Evolutionary conservation across 495 filamentous ascomycete species (phyloP).

Genomic region (Cercophora sp.): DNA sequence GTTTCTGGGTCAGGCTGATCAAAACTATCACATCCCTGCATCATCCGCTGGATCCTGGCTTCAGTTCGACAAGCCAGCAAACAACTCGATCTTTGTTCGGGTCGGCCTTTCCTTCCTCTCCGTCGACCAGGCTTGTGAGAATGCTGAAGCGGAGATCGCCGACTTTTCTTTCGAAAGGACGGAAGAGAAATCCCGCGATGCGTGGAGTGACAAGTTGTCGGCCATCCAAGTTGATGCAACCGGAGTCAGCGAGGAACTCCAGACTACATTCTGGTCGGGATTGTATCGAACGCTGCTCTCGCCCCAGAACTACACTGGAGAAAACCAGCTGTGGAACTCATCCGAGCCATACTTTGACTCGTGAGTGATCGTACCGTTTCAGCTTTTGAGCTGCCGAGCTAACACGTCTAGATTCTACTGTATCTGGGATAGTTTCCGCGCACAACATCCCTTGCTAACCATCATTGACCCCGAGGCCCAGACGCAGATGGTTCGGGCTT

Average conservation of each 20-base stretch:
- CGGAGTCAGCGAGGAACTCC: constrained; percentile 51
- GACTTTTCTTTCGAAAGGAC: constrained; percentile 58
- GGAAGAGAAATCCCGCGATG: constrained; percentile 45
- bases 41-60: constrained; percentile 63
- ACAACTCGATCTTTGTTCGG: constrained; percentile 49
- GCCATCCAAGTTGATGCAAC: constrained; percentile 51
- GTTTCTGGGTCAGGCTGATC: constrained; percentile 38
- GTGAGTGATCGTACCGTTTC: constrained; percentile 34
- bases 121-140: constrained; percentile 56
- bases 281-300: constrained; percentile 61
- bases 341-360: constrained; percentile 72
- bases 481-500: constrained; percentile 61
- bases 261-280: constrained; percentile 65
- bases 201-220: constrained; percentile 59
- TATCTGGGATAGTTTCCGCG: constrained; percentile 71
- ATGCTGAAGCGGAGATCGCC: constrained; percentile 60
- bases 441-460: constrained; percentile 64
- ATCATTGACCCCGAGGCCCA: constrained; percentile 62
- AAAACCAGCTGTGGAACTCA: constrained; percentile 68
- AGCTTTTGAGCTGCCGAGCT: constrained; percentile 3
- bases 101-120: constrained; percentile 67
- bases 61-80: constrained; percentile 46
- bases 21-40: constrained; percentile 51
- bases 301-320: constrained; percentile 71
- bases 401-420: constrained; percentile 54